Base-by-base conservation (phyloP, 495 filamentous ascomycete species). In the Rhypophila decipiens region DNA sequence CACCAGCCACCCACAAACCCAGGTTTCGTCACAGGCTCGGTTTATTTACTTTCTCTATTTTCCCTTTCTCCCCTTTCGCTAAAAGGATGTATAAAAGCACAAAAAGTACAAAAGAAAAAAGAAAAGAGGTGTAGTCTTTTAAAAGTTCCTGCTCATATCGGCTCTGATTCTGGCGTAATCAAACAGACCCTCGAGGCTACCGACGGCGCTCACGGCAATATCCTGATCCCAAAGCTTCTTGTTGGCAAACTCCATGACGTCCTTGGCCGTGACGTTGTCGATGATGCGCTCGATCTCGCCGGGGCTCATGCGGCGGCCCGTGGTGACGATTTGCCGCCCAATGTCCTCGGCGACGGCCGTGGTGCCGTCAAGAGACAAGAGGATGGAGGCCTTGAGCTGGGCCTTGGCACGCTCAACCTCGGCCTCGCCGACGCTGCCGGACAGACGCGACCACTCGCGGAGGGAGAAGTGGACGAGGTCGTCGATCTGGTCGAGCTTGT, bases 321-420 rank as follows among this genome's bases (percentile, higher is more conserved):
- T 97, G 49, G 89, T 97, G 72, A 99, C 84, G 72, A 97, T 88
- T 72, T 99, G 93, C 58, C 93, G 87, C 56, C 93, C 93, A 61
- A 99, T 96, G 66, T 99, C 93, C 77, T 99, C 93, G 38, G 93
- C 93, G 27, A 95, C 86, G 52, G 91, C 88, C 33, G 91, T 95
- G 58, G 94, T 97, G 66, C 88, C 94, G 73, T 99, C 93, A 24
- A 99, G 88, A 24, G 88, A 90, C 54, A 99, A 83, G 44, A 98
- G 84, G 56, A 97, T 88, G 24, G 93, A 95, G 41, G 94, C 94
- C 81, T 98, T 98, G 55, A 99, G 85, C 75, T 99, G 93, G 44
- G 94, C 86, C 80, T 99, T 99, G 65, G 93, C 94, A 49, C 93
- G 91, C 82, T 99, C 93, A 47, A 88, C 85, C 73, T 99, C 93